Evolutionary conservation across 169 alveolate genomes (phyloP), one percentile per base, ranked within the genome.

Genomic region (Eimeria tenella): DNA sequence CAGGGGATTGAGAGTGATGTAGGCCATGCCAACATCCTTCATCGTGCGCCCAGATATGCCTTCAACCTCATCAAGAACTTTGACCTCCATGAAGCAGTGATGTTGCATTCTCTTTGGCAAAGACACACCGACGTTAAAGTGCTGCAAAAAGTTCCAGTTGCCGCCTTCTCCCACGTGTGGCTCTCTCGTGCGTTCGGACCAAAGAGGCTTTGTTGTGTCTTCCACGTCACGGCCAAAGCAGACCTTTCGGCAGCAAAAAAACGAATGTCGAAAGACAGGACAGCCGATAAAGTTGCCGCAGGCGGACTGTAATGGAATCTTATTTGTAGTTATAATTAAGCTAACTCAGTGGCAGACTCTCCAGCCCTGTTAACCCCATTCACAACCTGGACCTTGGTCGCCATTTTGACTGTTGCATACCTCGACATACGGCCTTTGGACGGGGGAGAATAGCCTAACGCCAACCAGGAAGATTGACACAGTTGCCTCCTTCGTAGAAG

Each of bases 71-170:
- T 87, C 93, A 19, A 52, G 93, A 2, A 97, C 90, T 42, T 94
- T 88, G 19, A 97, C 97, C 75, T 97, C 98, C 31, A 97, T 88
- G 88, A 94, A 96, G 74, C 97, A 94, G 89, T 97, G 98, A 82
- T 97, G 98, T 74, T 97, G 98, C 98, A 97, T 96, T 70, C 98
- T 95, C 70, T 97, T 97, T 19, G 98, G 98, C 42, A 97, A 89
- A 8, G 96, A 96, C 23, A 95, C 97, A 15, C 83, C 86, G 73
- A 97, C 92, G 50, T 94, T 96, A 65, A 96, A 97, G 50, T 95
- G 93, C 62, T 95, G 95, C 71, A 95, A 65, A 81, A 79, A 95
- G 31, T 95, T 95, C 96, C 95, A 95, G 70, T 95, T 95, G 0
- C 97, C 97, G 21, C 95, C 96, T 25, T 81, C 96, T 17, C 97